These are phyloP conservation scores for Erodium moschatum DNA, from an alignment of 441 rosid genomes.

Conservation along the genomic window DNA sequence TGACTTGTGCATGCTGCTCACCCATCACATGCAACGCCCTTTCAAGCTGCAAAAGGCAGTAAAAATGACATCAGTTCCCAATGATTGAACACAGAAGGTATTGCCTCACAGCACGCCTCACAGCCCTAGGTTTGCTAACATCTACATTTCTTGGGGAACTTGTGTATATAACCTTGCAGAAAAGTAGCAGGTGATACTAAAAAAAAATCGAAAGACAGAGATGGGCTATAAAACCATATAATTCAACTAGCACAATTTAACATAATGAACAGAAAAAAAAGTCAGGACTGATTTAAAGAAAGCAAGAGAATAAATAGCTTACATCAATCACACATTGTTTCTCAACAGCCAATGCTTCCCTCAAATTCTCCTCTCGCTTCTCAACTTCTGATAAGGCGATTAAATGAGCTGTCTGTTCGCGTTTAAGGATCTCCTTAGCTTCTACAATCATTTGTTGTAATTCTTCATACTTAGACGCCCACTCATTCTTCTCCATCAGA, in stretches of 20 bases:
- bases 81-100: neutral
- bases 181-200: neutral
- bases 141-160: neutral
- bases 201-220: neutral
- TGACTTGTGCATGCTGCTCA: slow-evolving; percentile 40
- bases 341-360: slow-evolving; percentile 47
- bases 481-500: slow-evolving; percentile 72
- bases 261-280: neutral
- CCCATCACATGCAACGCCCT: slow-evolving; percentile 49
- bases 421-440: slow-evolving; percentile 55
- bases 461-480: slow-evolving; percentile 42
- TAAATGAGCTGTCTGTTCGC: slow-evolving; percentile 50
- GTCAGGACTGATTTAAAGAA: neutral
- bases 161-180: neutral
- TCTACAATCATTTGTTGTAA: slow-evolving; percentile 50
- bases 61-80: neutral
- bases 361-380: slow-evolving; percentile 56
- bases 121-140: neutral
- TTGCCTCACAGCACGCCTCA: too few relatives aligned
- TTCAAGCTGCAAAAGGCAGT: slow-evolving; percentile 44
- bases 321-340: slow-evolving; percentile 60
- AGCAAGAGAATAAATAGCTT: slow-evolving; percentile 19
- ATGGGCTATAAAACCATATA: neutral
- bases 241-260: neutral
- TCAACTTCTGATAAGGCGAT: slow-evolving; percentile 63